Percentiles rank a stretch among this genome's conserved stretches.
phyloP scores from a whole-genome alignment of 1,284 basidiomycete genomes.

The Moesziomyces antarcticus region DNA sequence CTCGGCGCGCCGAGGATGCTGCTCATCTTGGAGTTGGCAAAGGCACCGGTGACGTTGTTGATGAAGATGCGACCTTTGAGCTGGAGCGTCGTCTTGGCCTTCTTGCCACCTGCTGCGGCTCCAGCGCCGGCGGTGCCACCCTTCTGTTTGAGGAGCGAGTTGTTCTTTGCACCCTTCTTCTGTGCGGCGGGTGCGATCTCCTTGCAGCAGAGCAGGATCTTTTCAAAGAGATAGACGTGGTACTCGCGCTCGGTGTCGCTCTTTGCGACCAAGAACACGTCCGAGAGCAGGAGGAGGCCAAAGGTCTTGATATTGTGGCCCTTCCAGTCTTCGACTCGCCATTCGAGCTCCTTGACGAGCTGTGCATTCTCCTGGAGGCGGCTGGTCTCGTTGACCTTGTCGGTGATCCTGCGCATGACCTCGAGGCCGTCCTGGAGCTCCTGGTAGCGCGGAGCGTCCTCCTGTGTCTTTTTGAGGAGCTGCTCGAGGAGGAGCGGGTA shows the following conservation, averaged over 20 bases:
- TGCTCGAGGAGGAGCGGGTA: conserved; percentile 75
- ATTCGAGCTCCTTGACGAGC: conserved; percentile 87
- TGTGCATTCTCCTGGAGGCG: conserved; percentile 82
- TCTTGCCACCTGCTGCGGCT: conserved; percentile 42
- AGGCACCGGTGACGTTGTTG: conserved; percentile 88
- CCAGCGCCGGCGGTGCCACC: conserved; percentile 7
- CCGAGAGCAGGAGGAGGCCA: conserved; percentile 90
- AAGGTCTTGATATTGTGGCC: conserved; percentile 95
- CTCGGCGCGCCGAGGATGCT: conserved; percentile 41
- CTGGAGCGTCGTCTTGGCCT: conserved; percentile 77
- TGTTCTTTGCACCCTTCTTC: conserved; percentile 68
- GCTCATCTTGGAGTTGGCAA: conserved; percentile 68
- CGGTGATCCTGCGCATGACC: conserved; percentile 90
- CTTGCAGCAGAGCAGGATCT: conserved; percentile 98
- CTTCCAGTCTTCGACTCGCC: conserved; percentile 98
- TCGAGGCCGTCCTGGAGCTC: conserved; percentile 86
- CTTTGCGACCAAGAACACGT: conserved; percentile 95
- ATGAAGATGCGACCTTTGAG: conserved; percentile 97
- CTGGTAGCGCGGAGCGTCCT: conserved; percentile 70
- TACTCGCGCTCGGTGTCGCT: conserved; percentile 96
- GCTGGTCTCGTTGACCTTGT: conserved; percentile 95
- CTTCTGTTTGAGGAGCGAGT: conserved; percentile 57
- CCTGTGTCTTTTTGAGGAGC: conserved; percentile 75
- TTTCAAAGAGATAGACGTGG: conserved; percentile 98
- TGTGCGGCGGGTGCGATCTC: conserved; percentile 72